A percentile compares a stretch with the other conserved stretches of the same genome.
Conservation (phyloP, 805 yeast species). For the Sungouiella blattae region DNA sequence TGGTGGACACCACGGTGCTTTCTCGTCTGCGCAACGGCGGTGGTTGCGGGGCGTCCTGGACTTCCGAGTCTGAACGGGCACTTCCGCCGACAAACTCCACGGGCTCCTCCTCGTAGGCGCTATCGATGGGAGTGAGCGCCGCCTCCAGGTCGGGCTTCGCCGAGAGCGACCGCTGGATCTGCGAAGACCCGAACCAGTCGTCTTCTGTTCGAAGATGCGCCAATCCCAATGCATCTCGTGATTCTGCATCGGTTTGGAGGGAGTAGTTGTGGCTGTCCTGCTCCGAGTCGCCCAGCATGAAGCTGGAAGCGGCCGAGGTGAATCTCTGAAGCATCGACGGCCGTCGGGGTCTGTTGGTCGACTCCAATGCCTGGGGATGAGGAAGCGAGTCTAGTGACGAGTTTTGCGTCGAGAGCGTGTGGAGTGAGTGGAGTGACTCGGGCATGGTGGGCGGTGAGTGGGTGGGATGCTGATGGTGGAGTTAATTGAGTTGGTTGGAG, state of each 20-base stretch:
- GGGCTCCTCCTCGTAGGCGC: background rate
- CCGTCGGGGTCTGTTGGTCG: background rate
- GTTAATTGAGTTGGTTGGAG: too few relatives aligned
- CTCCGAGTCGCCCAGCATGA: background rate
- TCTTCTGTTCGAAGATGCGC: background rate
- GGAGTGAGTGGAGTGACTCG: background rate
- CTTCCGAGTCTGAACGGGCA: background rate
- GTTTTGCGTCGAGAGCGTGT: background rate
- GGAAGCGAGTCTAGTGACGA: background rate
- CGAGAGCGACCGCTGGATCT: slow-evolving; percentile 5
- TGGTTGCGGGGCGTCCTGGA: background rate
- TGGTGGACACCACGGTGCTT: slow-evolving; percentile 19
- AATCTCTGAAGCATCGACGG: slow-evolving; percentile 1
- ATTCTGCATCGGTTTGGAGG: too few relatives aligned
- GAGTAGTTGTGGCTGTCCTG: too few relatives aligned
- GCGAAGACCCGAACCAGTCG: slow-evolving; percentile 12
- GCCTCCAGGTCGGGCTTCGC: background rate
- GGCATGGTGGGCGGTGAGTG: too few relatives aligned
- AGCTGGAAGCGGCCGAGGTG: slow-evolving; percentile 1
- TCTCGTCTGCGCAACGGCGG: slow-evolving; percentile 9
- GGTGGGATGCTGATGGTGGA: too few relatives aligned
- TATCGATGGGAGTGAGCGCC: background rate
- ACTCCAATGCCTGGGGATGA: background rate
- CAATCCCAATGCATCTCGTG: background rate
- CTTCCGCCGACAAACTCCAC: background rate